Evolutionary conservation across 306 rosid genomes (phyloP).

Genomic region (Lathyrus oleraceus): DNA sequence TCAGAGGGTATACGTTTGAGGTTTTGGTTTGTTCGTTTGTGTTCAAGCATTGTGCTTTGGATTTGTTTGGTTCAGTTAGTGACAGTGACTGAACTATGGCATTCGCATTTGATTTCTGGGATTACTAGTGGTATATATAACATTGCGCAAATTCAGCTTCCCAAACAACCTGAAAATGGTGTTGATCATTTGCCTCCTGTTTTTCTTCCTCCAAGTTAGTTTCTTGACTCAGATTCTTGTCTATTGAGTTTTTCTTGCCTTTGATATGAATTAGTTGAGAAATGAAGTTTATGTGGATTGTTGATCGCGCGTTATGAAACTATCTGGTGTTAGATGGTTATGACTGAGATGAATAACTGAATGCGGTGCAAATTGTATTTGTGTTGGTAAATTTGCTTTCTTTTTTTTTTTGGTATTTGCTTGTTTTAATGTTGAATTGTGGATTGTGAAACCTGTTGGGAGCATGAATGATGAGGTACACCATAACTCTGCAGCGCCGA

Average conservation of each 20-base stretch:
- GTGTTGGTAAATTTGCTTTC: not conserved
- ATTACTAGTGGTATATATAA: conserved; percentile 68
- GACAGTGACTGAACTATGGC: conserved; percentile 88
- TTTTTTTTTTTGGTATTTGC: not conserved
- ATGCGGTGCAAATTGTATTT: conserved; percentile 12
- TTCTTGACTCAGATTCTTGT: conserved; percentile 21
- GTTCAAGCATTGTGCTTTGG: conserved; percentile 92
- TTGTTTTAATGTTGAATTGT: conserved; percentile 17
- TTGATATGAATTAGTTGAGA: conserved; percentile 10
- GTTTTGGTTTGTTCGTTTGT: conserved; percentile 86
- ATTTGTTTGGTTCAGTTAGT: conserved; percentile 89
- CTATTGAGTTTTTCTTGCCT: not conserved
- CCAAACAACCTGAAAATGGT: conserved; percentile 32
- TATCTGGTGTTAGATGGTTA: conserved; percentile 19
- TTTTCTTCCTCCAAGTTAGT: conserved; percentile 71
- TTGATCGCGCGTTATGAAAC: conserved; percentile 4
- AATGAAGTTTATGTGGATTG: not conserved
- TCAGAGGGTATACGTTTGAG: conserved; percentile 81
- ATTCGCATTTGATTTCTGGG: conserved; percentile 73
- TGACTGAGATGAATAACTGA: not conserved
- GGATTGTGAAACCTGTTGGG: conserved; percentile 20
- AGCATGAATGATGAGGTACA: conserved; percentile 10
- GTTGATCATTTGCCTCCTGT: conserved; percentile 45
- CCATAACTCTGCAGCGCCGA: too few species aligned
- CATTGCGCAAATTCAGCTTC: conserved; percentile 40